Evolutionary conservation across 805 yeast species (phyloP).

Genomic region (Suhomyces pyralidae): DNA sequence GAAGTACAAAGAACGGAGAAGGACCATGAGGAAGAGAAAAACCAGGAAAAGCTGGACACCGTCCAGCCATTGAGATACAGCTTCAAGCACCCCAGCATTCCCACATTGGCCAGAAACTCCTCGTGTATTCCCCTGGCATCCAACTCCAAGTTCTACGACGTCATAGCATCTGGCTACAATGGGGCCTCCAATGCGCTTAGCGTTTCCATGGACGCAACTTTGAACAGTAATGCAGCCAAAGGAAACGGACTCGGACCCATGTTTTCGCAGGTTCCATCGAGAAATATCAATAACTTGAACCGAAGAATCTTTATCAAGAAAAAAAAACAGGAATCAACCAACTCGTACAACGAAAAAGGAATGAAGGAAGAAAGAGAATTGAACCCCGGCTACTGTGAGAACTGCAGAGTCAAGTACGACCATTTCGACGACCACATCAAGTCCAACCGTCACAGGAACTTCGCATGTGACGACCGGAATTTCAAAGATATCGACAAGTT

Average conservation of each 20-base stretch:
- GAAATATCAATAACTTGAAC: slow-evolving; percentile 47
- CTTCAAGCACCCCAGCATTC: slow-evolving; percentile 26
- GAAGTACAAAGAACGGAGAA: not conserved
- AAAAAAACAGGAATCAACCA: slow-evolving; percentile 23
- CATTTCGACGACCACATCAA: slow-evolving; percentile 72
- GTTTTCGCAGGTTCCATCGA: slow-evolving; percentile 54
- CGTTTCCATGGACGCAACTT: slow-evolving; percentile 39
- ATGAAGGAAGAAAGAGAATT: slow-evolving; percentile 27
- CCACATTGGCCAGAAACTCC: slow-evolving; percentile 34
- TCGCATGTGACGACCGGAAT: slow-evolving; percentile 69
- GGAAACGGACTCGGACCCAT: slow-evolving; percentile 61
- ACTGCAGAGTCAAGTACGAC: slow-evolving; percentile 82
- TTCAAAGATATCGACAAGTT: slow-evolving; percentile 75
- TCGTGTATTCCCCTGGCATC: slow-evolving; percentile 37
- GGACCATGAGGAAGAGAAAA: slow-evolving; percentile 9
- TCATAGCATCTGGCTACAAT: slow-evolving; percentile 44
- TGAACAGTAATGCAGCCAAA: slow-evolving; percentile 30
- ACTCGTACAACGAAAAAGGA: slow-evolving; percentile 14
- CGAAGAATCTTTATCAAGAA: slow-evolving; percentile 44
- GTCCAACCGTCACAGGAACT: slow-evolving; percentile 68
- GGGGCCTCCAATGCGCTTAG: slow-evolving; percentile 44
- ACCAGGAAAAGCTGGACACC: slow-evolving; percentile 13
- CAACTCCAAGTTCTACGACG: slow-evolving; percentile 40
- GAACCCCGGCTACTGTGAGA: slow-evolving; percentile 86
- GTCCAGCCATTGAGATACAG: slow-evolving; percentile 7